Evolutionary conservation across 2,329 filamentous ascomycete genomes (phyloP).

Genomic region (Davidsoniella neocaledoniae): DNA sequence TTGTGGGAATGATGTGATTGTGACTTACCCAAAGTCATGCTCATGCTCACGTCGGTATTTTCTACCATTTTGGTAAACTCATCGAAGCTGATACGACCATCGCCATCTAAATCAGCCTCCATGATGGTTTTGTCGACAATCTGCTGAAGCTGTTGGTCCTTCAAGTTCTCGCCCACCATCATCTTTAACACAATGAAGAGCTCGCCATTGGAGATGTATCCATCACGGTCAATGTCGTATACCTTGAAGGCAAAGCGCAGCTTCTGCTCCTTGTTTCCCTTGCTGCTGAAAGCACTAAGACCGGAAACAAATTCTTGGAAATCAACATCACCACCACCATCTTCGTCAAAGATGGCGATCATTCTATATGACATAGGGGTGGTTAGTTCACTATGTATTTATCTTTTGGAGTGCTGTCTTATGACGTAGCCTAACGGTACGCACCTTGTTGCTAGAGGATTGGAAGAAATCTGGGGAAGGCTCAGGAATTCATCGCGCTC

Average conservation of each 20-base stretch:
- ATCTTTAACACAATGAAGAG: constrained; percentile 99
- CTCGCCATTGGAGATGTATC: constrained; percentile 97
- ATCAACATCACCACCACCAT: constrained; percentile 92
- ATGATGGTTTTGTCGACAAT: constrained; percentile 99
- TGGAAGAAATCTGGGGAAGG: constrained; percentile 92
- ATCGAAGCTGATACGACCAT: constrained; percentile 98
- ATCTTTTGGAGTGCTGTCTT: no score
- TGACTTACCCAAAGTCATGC: constrained; percentile 50
- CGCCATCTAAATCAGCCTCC: constrained; percentile 91
- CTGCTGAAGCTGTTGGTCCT: constrained; percentile 97
- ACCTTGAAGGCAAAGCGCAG: constrained; percentile 96
- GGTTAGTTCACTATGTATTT: not conserved
- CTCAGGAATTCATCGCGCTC: constrained; percentile 97
- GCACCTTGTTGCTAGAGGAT: constrained; percentile 86
- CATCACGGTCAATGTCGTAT: constrained; percentile 97
- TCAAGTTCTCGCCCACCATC: constrained; percentile 99
- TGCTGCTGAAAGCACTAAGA: constrained; percentile 86
- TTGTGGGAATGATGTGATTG: not conserved
- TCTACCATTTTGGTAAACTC: constrained; percentile 99
- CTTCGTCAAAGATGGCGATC: constrained; percentile 99
- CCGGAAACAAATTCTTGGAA: constrained; percentile 98
- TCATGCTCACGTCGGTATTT: constrained; percentile 68
- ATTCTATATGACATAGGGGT: constrained; percentile 39
- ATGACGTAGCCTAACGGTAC: not conserved
- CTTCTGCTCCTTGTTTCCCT: constrained; percentile 99